Evolutionary conservation across 225 moss, liverwort and hornwort species (phyloP), one percentile per base, ranked within the genome.

Genomic region (Climacium dendroides): DNA sequence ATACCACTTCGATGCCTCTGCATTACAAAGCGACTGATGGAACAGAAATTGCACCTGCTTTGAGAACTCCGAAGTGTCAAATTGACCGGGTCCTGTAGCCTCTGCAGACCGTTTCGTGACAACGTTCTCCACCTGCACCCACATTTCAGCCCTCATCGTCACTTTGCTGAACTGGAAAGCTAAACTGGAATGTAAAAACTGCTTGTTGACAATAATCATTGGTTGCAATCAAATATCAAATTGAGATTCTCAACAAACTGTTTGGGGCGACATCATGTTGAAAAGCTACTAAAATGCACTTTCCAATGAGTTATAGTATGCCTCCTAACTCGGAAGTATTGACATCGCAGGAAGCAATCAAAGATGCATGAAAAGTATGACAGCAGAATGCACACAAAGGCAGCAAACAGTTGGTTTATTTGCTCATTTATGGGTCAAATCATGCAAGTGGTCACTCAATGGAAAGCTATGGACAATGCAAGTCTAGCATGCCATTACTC

Each of bases 91-190:
- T 77, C 95, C 95, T 83, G 97, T 95, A 79, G 92, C 85, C 85
- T 96, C 97, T 71, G 97, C 94, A 87, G 98, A 99, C 85, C 96
- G 93, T 91, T 97, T 99, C 41, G 98, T 99, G 75, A 99, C 97
- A n/a, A 95, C 91, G 84, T 94, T 99, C 89, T 97, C 96, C 86
- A 99, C 98, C 98, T 99, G 90, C 85, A 89, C 81, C 77, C 87
- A 87, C 66, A 79, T 45, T 69, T n/a, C 55, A 60, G 29, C 15
- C 67, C 52, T 45, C 55, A 55, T 87, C 34, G 63, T 76, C 86
- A 88, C 81, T 62, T 52, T 19, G 55, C 19, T 57, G 7, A 19
- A 67, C 4, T 32, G 9, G 19, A 85, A 78, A 25, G 55, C 57
- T 15, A 17, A 65, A 25, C 7, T 35, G 5, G 13, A 53, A 52